A percentile compares a stretch with the other conserved stretches of the same genome.
phyloP scores from a whole-genome alignment of 805 yeast genomes.

The Ogataea parapolymorpha region DNA sequence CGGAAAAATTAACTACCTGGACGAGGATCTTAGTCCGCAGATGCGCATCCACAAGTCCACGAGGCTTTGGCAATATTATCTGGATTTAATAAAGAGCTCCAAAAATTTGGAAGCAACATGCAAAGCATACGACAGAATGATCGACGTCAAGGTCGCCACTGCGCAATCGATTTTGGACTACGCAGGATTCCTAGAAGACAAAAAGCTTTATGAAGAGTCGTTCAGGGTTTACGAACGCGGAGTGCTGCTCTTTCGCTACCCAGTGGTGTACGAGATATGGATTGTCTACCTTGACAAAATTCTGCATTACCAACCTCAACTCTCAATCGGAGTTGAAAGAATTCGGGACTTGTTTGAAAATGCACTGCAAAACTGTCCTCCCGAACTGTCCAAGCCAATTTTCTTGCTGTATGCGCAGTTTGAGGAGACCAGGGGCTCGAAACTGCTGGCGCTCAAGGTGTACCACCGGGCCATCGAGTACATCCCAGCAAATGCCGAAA shows the following conservation, averaged over 20 bases:
- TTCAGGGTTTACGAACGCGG: conserved; percentile 69
- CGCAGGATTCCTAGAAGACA: conserved; percentile 55
- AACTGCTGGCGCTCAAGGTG: conserved; percentile 46
- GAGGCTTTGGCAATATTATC: conserved; percentile 68
- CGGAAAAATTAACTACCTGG: conserved; percentile 32
- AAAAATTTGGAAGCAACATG: conserved; percentile 40
- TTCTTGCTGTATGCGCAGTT: conserved; percentile 55
- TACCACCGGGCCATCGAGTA: conserved; percentile 40
- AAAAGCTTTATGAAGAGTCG: conserved; percentile 44
- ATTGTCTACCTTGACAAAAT: conserved; percentile 58
- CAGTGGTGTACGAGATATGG: conserved; percentile 70
- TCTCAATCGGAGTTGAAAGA: conserved; percentile 44
- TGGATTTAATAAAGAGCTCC: conserved; percentile 64
- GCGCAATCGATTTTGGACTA: conserved; percentile 64
- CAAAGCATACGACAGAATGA: conserved; percentile 49
- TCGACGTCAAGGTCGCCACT: conserved; percentile 63
- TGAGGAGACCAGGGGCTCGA: conserved; percentile 56
- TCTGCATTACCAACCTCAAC: conserved; percentile 30
- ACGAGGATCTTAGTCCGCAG: conserved; percentile 49
- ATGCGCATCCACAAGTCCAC: conserved; percentile 55
- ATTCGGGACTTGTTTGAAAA: conserved; percentile 74
- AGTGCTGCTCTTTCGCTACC: conserved; percentile 54
- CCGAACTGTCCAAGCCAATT: conserved; percentile 44
- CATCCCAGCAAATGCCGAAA: conserved; percentile 29
- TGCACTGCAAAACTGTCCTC: conserved; percentile 52